Evolutionary conservation across 1,284 basidiomycete genomes (phyloP), one percentile per base, ranked within the genome.

Genomic region (Filobasidium uniguttulatum): DNA sequence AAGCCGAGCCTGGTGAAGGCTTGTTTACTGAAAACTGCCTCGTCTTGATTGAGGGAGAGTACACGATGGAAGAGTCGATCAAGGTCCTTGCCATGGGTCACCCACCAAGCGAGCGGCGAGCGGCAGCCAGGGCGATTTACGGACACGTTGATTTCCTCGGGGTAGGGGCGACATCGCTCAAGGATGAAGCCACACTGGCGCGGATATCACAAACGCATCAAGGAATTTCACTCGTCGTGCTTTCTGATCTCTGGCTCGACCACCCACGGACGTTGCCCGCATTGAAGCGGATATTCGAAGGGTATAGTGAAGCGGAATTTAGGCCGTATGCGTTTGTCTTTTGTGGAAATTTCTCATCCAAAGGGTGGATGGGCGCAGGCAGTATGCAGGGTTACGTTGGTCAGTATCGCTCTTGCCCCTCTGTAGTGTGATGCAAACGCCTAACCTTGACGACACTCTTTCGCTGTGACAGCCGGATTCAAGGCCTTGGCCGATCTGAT

Each of bases 11-110:
- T 5, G 89, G 90, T 38, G 91, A 96, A 65, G 94, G 94, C 0
- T 69, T 99, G 14, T 98, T 97, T 62, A 96, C 91, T 0, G 91
- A 98, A 67, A 94, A 94, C 0, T 88, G 83, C 54, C 84, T 96
- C 68, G 87, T 90, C 1, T 76, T 99, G 8, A 81, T 97, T 0
- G 94, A 98, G 69, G 94, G 94, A 29, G 87, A 91, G 62, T 99
- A 97, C 64, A 96, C 87, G 0, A 81, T 89, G 53, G 87, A 97
- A 26, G 85, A 84, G 45, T 84, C 78, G 1, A 75, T 99, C 48
- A 76, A 83, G 53, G 89, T 96, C 6, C 79, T 89, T 56, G 94
- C 91, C 7, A 84, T 99, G 57, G 93, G 94, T 1, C 93, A 98
- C 68, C 94, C 94, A 1, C 94, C 94, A 20, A 91, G 88, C 61